Percentiles rank a stretch among this genome's conserved stretches.
Conservation (phyloP, 495 filamentous ascomycete species). For the Trypethelium eluteriae region DNA sequence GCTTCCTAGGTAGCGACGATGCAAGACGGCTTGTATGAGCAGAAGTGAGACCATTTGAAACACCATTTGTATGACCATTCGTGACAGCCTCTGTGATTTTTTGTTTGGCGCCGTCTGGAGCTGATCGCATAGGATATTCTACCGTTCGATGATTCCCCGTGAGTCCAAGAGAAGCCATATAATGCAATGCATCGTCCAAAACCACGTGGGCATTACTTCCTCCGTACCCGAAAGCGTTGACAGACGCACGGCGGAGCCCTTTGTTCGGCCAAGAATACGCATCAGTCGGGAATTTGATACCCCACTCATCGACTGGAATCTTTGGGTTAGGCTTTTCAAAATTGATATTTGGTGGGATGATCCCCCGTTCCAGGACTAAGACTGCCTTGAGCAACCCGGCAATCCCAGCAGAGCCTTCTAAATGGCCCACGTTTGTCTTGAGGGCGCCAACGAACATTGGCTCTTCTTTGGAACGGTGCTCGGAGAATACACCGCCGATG, state of each 20-base stretch:
- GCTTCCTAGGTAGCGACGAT: background rate
- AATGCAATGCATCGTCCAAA: background rate
- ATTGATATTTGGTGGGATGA: slow-evolving; percentile 41
- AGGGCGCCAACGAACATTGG: slow-evolving; percentile 6
- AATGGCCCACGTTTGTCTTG: slow-evolving; percentile 31
- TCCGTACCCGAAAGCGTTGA: slow-evolving; percentile 45
- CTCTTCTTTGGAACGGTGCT: background rate
- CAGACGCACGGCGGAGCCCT: slow-evolving; percentile 21
- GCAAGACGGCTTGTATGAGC: background rate
- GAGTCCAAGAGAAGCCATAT: background rate
- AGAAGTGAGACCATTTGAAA: background rate
- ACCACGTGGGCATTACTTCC: slow-evolving; percentile 43
- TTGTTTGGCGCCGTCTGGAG: background rate
- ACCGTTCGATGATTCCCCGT: background rate
- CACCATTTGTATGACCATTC: background rate
- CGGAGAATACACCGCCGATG: background rate
- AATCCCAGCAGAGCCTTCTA: slow-evolving; percentile 51
- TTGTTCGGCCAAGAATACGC: background rate
- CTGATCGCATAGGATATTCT: background rate
- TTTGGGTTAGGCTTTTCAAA: slow-evolving; percentile 41
- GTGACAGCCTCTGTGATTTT: background rate
- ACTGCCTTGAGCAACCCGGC: slow-evolving; percentile 52
- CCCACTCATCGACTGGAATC: background rate
- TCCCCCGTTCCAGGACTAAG: slow-evolving; percentile 50
- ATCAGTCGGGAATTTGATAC: slow-evolving; percentile 32